Evolutionary conservation across 306 rosid genomes (phyloP).

Genomic region (Medicago arabica): DNA sequence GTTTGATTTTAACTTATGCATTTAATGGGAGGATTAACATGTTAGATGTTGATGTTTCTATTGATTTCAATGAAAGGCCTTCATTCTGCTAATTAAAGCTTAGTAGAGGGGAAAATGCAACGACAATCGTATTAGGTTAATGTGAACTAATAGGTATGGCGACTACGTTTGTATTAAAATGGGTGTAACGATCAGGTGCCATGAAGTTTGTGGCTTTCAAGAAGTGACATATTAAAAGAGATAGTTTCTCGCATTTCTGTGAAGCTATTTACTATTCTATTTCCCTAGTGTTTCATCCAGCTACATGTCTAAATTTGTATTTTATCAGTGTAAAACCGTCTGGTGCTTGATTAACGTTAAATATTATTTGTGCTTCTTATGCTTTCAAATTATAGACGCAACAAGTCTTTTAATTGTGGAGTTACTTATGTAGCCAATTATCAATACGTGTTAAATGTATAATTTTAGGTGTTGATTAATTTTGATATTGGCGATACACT

Average conservation of each 20-base stretch:
- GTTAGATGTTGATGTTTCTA: background rate
- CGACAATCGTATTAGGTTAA: slow-evolving; percentile 7
- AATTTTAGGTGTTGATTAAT: slow-evolving; percentile 14
- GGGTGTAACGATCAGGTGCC: slow-evolving; percentile 16
- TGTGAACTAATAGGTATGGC: background rate
- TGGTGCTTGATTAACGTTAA: background rate
- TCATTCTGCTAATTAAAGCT: background rate
- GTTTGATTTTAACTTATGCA: background rate
- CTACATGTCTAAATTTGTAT: background rate
- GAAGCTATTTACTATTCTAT: slow-evolving; percentile 1
- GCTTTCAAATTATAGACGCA: slow-evolving; percentile 31
- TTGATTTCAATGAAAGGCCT: background rate
- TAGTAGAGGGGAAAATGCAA: background rate
- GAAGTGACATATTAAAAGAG: slow-evolving; percentile 14
- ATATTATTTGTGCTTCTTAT: slow-evolving; percentile 24
- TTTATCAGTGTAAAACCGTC: slow-evolving; percentile 4
- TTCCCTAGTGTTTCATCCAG: background rate
- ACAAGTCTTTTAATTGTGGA: slow-evolving; percentile 10
- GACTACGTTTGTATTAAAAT: background rate
- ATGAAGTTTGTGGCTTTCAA: slow-evolving; percentile 6
- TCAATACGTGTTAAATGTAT: background rate
- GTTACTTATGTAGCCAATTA: background rate
- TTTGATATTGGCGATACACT: slow-evolving; percentile 25
- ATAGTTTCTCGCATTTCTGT: slow-evolving; percentile 16
- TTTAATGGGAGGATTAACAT: background rate